Percentiles rank a stretch among this genome's conserved stretches.
phyloP scores from a whole-genome alignment of 148 eudicot species.

The Cornus controversa region DNA sequence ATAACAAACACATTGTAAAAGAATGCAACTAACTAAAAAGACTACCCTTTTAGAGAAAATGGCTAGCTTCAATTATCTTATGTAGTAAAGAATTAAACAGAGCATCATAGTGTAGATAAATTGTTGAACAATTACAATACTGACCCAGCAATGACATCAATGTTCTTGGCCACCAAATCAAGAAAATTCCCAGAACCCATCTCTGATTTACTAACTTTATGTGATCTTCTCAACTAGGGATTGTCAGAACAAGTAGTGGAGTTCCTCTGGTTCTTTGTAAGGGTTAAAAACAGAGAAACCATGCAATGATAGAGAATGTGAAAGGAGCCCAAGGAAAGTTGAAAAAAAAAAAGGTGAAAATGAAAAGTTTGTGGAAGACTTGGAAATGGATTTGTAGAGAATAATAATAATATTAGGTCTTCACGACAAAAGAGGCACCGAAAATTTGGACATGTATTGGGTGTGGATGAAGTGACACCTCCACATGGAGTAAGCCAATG shows the following conservation, averaged over 20 bases:
- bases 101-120: no score
- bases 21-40: no score
- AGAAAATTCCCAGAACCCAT: constrained; percentile 54
- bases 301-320: neutral
- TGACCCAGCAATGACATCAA: neutral
- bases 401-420: neutral
- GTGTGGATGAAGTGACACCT: no score
- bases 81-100: no score
- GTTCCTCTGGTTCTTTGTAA: neutral
- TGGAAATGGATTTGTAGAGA: constrained; percentile 4
- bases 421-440: constrained; percentile 39
- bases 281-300: neutral
- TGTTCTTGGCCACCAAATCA: constrained; percentile 35
- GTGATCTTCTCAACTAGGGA: neutral
- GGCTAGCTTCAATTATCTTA: no score
- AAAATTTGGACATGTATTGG: constrained; percentile 2
- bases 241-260: neutral
- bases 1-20: neutral
- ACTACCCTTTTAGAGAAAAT: no score
- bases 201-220: neutral
- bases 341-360: constrained; percentile 10
- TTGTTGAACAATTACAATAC: constrained; percentile 31
- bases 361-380: constrained; percentile 1
- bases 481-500: no score
- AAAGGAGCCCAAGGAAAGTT: neutral